Evolutionary conservation across 2,329 filamentous ascomycete species (phyloP).

Genomic region (Alternaria gaisen): DNA sequence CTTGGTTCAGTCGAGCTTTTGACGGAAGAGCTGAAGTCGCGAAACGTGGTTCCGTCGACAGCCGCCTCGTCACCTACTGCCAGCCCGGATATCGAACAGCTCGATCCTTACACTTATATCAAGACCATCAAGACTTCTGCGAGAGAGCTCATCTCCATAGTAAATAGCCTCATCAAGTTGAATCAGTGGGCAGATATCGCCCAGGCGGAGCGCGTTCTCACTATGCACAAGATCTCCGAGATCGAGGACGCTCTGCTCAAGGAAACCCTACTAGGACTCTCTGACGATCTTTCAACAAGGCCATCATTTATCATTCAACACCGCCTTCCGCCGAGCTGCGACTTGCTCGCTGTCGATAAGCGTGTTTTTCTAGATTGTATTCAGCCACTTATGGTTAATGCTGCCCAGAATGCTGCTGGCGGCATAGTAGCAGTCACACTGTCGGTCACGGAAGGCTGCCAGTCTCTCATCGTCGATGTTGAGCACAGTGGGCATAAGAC

Average conservation of each 20-base stretch:
- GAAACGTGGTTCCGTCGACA: slow-evolving; percentile 24
- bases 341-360: slow-evolving; percentile 50
- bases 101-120: slow-evolving; percentile 39
- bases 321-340: slow-evolving; percentile 36
- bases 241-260: slow-evolving; percentile 47
- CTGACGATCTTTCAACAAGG: slow-evolving; percentile 37
- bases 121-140: slow-evolving; percentile 53
- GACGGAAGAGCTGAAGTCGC: slow-evolving; percentile 52
- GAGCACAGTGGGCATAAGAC: slow-evolving; percentile 57
- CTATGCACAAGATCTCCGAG: slow-evolving; percentile 41
- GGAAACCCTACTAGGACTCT: slow-evolving; percentile 40
- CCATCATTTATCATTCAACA: slow-evolving; percentile 49
- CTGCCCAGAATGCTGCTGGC: slow-evolving; percentile 52
- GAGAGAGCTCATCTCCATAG: slow-evolving; percentile 55
- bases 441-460: slow-evolving; percentile 40
- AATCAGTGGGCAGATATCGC: slow-evolving; percentile 53
- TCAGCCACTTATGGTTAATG: slow-evolving; percentile 54
- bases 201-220: slow-evolving; percentile 28
- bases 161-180: slow-evolving; percentile 57
- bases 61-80: slow-evolving; percentile 18
- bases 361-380: slow-evolving; percentile 55
- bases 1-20: slow-evolving; percentile 55
- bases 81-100: slow-evolving; percentile 25
- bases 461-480: slow-evolving; percentile 52
- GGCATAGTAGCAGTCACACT: slow-evolving; percentile 52